Evolutionary conservation across 2,329 filamentous ascomycete species (phyloP), one percentile per base, ranked within the genome.

Genomic region (Harringtonia aguacate): DNA sequence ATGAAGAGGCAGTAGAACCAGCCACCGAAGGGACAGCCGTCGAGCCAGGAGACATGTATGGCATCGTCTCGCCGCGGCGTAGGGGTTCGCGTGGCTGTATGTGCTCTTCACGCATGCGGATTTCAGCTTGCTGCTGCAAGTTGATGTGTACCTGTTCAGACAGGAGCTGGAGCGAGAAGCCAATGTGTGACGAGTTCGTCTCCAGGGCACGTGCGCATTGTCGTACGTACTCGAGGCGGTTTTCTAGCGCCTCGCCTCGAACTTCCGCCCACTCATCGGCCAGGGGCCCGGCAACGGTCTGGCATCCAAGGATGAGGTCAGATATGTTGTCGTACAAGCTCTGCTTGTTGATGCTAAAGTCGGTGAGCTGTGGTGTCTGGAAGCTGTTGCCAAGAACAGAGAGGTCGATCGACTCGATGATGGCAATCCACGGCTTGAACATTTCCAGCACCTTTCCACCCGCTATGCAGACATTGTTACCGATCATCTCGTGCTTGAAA

Each of bases 221-320:
- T 42, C 84, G 78, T 46, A 95, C 87, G 50, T 85, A 82, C 50
- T 84, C 84, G 22, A 97, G 64, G 20, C 92, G 80, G 52, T 86
- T 86, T 57, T 95, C 90, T 27, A 98, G 69, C 8, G 89, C 85
- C 58, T 94, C 87, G 2, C 88, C 87, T 36, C 88, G 80, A n/a
- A 89, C 72, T 59, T 95, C 88, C 4, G 89, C 79, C 92, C 92
- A 98, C 64, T 98, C 92, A 58, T 98, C 92, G 9, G 84, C 86
- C 36, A 98, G 64, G 7, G 92, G 92, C 9, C 86, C 86, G 7
- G 88, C 86, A n/a, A 97, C 84, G 21, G 85, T 80, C 63, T 98
- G 92, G 56, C 89, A 95, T 46, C 83, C 80, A 40, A 95, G 66
- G 4, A 97, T 67, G 24, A 98, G 74, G 59, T 97, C 92, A 9